These are phyloP conservation scores for Solanum rostratum DNA, from an alignment of 257 asterid genomes.

Conservation along the genomic window DNA sequence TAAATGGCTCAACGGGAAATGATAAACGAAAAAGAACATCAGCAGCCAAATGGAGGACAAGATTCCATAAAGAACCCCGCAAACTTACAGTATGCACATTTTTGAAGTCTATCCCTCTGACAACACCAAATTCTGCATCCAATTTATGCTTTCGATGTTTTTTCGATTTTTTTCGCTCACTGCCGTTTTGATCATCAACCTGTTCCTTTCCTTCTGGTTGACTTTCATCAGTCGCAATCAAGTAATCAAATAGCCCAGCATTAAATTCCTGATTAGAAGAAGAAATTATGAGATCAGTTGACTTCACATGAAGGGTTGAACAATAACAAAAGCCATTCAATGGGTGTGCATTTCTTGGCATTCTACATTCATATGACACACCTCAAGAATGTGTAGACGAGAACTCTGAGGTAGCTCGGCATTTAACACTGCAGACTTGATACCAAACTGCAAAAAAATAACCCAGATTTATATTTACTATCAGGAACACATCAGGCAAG, in stretches of 20 bases:
- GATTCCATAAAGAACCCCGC: background rate
- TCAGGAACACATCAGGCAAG: background rate
- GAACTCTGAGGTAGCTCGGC: conserved; percentile 97
- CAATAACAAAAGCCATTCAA: background rate
- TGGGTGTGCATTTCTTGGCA: background rate
- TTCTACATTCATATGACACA: conserved; percentile 6
- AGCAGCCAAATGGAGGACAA: background rate
- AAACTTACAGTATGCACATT: conserved; percentile 77
- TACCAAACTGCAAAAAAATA: conserved; percentile 55
- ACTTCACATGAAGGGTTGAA: background rate
- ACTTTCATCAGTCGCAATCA: conserved; percentile 74
- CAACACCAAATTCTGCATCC: conserved; percentile 95
- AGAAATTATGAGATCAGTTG: background rate
- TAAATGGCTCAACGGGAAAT: background rate
- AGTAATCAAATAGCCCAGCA: conserved; percentile 91
- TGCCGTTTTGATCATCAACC: conserved; percentile 27
- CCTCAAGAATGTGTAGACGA: conserved; percentile 95
- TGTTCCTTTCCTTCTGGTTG: conserved; percentile 35
- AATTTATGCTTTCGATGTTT: conserved; percentile 45
- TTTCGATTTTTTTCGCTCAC: conserved; percentile 43
- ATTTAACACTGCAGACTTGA: conserved; percentile 84
- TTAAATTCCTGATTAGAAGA: conserved; percentile 61
- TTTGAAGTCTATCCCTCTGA: conserved; percentile 94
- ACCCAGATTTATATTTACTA: background rate
- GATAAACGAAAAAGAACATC: background rate